Conservation (phyloP, 1,284 basidiomycete species). For the Somion occarium region DNA sequence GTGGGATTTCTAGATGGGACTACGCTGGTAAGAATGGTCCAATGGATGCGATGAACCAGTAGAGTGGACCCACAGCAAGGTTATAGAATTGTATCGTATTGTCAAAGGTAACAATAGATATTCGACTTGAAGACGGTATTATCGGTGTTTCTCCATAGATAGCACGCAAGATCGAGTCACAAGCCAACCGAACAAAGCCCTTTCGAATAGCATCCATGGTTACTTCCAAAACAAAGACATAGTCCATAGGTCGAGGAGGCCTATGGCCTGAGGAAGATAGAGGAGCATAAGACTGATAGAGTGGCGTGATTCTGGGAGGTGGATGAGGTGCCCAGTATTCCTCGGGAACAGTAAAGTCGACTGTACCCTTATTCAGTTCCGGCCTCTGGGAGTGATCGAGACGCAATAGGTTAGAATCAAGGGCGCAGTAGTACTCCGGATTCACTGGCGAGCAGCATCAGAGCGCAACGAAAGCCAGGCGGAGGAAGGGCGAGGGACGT, state of each 20-base stretch:
- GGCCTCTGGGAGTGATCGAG: conserved; percentile 82
- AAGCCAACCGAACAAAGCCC: conserved; percentile 73
- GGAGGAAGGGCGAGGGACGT: conserved; percentile 16
- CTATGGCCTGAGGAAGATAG: conserved; percentile 33
- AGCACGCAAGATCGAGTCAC: conserved; percentile 58
- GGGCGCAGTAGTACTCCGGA: conserved; percentile 81
- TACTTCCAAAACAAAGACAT: conserved; percentile 90
- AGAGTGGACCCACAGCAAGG: conserved; percentile 61
- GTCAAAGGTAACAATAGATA: conserved; percentile 90
- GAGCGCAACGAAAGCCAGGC: not conserved
- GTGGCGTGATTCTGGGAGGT: conserved; percentile 44
- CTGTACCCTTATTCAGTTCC: conserved; percentile 87
- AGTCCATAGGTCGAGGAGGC: conserved; percentile 66
- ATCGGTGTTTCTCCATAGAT: conserved; percentile 59
- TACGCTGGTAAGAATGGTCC: conserved; percentile 24
- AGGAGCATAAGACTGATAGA: conserved; percentile 47
- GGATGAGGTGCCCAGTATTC: conserved; percentile 87
- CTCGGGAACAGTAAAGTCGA: conserved; percentile 85
- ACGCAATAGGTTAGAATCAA: conserved; percentile 78
- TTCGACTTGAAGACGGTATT: conserved; percentile 46
- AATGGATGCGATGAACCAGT: conserved; percentile 6
- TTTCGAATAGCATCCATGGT: conserved; percentile 67
- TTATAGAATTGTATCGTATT: conserved; percentile 86
- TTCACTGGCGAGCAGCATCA: conserved; percentile 47
- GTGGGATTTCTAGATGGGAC: conserved; percentile 55